A percentile compares a stretch with the other conserved stretches of the same genome.
Evolutionary conservation across 1,139 yeast species (phyloP).

Genomic region (Pichia sp.): DNA sequence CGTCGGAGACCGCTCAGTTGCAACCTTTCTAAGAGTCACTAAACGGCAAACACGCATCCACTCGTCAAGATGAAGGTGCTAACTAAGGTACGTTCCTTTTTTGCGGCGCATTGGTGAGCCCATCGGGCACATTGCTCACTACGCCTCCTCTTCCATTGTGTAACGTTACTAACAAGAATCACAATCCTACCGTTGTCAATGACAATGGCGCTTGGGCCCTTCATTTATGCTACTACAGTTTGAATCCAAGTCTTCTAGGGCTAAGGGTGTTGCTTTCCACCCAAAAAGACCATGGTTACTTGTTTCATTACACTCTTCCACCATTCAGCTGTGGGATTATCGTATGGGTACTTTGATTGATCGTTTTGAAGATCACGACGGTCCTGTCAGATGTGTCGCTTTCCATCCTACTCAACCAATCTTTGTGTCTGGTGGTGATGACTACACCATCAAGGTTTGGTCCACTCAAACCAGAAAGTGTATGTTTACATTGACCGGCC

Average conservation of each 20-base stretch:
- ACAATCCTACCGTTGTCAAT: conserved; percentile 1
- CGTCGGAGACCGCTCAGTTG: too few relatives aligned
- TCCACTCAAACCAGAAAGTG: conserved; percentile 87
- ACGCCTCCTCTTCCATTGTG: background rate
- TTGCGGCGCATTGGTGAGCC: background rate
- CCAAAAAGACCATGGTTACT: conserved; percentile 95
- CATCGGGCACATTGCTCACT: background rate
- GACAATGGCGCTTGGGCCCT: too few relatives aligned
- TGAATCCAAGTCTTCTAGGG: conserved; percentile 97
- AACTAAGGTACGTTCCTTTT: conserved; percentile 49
- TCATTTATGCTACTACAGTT: conserved; percentile 57
- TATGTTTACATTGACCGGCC: conserved; percentile 85
- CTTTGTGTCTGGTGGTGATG: conserved; percentile 97
- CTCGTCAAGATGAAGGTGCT: conserved; percentile 93
- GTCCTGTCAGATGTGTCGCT: conserved; percentile 92
- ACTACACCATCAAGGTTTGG: conserved; percentile 94
- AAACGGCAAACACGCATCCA: too few relatives aligned
- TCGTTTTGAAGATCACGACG: conserved; percentile 96
- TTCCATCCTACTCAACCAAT: conserved; percentile 98
- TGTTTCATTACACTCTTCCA: conserved; percentile 89
- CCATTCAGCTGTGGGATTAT: conserved; percentile 98
- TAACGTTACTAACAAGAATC: conserved; percentile 10
- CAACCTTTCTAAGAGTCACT: too few relatives aligned
- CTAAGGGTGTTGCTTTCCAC: conserved; percentile 97
- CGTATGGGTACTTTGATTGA: conserved; percentile 98